Conservation (phyloP, 768 basidiomycete species). For the Hypsizygus marmoreus region DNA sequence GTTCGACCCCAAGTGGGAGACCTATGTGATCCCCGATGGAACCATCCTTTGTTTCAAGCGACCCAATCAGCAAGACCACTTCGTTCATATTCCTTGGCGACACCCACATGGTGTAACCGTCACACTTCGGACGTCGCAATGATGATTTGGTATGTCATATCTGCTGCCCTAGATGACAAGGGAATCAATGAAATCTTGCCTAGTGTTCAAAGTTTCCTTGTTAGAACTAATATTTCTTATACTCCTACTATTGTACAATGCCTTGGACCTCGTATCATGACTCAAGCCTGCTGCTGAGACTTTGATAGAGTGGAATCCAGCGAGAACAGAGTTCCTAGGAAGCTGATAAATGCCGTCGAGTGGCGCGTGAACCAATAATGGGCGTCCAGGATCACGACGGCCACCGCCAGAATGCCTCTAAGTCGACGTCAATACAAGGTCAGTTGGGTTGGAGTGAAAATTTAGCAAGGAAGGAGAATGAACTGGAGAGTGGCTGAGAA, state of each 20-base stretch:
- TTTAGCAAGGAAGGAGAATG: not conserved
- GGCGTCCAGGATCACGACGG: constrained; percentile 17
- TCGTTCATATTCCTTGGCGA: constrained; percentile 13
- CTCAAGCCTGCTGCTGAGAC: too few relatives aligned
- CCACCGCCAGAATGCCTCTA: constrained; percentile 15
- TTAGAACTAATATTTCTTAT: too few relatives aligned
- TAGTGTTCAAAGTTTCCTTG: too few relatives aligned
- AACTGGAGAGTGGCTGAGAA: constrained; percentile 17
- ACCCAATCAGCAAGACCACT: constrained; percentile 10
- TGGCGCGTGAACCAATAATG: constrained; percentile 37
- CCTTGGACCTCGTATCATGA: too few relatives aligned
- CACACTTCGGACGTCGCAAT: too few relatives aligned
- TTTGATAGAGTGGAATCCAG: constrained; percentile 11
- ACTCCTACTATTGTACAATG: too few relatives aligned
- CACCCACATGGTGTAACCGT: too few relatives aligned
- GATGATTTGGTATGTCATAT: too few relatives aligned
- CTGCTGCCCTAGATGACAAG: too few relatives aligned
- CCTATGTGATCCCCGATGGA: constrained; percentile 16
- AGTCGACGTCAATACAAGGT: not conserved
- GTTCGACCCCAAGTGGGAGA: constrained; percentile 19
- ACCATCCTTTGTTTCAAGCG: constrained; percentile 18
- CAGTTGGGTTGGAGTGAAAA: not conserved
- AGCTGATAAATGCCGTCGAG: constrained; percentile 34
- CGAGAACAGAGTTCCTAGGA: constrained; percentile 22
- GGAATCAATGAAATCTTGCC: too few relatives aligned